Base-by-base conservation (phyloP, 1,284 basidiomycete species). In the Ceratobasidium sp. region DNA sequence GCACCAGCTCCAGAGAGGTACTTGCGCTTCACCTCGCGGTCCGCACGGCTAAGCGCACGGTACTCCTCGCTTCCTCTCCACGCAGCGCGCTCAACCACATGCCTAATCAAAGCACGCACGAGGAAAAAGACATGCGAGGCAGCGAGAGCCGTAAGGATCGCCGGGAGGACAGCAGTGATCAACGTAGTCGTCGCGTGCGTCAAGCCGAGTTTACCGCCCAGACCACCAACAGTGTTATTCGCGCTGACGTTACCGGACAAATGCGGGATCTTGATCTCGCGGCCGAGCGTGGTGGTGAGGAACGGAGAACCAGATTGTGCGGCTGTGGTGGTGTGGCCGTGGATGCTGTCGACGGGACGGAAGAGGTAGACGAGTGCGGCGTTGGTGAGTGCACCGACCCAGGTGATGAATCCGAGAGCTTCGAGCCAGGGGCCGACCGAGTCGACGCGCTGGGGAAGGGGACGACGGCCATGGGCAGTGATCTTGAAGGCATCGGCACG, bases 401-500 rank as follows among this genome's bases (percentile, higher is more conserved):
- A 98, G 13, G 92, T 87, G 78, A 98, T 86, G 83, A 94, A 91
- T n/a, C 89, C 87, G 76, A 99, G 84, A 5, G 91, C 89, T 73
- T 96, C 91, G 49, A 98, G 87, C 97, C 97, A 99, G 0, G 95
- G 92, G 0, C 97, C 97, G 76, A 98, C 95, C 4, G 91, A 92
- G 79, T 98, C 96, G 13, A 92, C 91, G 9, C 96, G 89, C 16
- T 85, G 83, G 0, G 97, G 96, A 46, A 98, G 86, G 0, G 97
- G 95, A 21, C 95, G 87, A 13, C 95, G 88, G 63, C 89, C 87
- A 79, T 98, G 96, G 16, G 91, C 88, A 7, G 91, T 90, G 79
- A 99, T 92, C 84, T 99, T 99, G 86, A 97, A 92, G 1, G 97
- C 96, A 80, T 99, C 98, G 0, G 91, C 93, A 32, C 96, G 89